These are phyloP conservation scores for Volvox carteri DNA, from an alignment of 163 green algal species.

Conservation along the genomic window DNA sequence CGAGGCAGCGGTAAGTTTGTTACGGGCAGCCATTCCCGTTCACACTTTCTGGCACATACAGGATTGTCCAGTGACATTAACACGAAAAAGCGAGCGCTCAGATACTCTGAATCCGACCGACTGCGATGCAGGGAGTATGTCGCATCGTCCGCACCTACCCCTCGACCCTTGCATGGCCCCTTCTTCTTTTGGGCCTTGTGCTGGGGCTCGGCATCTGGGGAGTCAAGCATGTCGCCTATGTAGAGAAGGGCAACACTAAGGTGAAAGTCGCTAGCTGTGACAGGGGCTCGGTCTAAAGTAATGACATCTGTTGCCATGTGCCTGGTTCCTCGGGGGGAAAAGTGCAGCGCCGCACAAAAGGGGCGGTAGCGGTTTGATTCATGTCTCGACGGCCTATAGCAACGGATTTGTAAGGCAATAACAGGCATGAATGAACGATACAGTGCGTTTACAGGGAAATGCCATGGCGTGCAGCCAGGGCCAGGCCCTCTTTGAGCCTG, in stretches of 20 bases:
- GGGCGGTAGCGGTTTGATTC: no score
- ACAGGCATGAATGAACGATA: neutral
- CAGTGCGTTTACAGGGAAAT: no score
- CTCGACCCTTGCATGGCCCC: neutral
- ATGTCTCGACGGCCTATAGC: neutral
- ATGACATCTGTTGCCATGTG: neutral
- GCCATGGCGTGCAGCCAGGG: no score
- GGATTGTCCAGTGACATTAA: neutral
- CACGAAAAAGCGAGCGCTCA: no score
- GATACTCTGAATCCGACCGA: neutral
- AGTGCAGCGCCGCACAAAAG: no score
- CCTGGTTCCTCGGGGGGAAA: no score
- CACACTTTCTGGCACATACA: neutral
- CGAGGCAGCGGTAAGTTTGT: conserved; percentile 16
- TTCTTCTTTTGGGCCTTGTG: conserved; percentile 7
- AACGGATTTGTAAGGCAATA: neutral
- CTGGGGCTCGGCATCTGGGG: conserved; percentile 28
- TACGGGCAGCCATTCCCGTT: neutral
- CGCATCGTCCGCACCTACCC: conserved; percentile 13
- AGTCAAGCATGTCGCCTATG: neutral
- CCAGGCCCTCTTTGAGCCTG: no score
- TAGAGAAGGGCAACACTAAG: neutral
- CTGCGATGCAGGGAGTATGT: neutral
- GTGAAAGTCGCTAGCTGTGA: neutral
- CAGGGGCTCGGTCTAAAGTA: neutral